Evolutionary conservation across 257 asterid genomes (phyloP), one percentile per base, ranked within the genome.

Genomic region (Petunia secreta): DNA sequence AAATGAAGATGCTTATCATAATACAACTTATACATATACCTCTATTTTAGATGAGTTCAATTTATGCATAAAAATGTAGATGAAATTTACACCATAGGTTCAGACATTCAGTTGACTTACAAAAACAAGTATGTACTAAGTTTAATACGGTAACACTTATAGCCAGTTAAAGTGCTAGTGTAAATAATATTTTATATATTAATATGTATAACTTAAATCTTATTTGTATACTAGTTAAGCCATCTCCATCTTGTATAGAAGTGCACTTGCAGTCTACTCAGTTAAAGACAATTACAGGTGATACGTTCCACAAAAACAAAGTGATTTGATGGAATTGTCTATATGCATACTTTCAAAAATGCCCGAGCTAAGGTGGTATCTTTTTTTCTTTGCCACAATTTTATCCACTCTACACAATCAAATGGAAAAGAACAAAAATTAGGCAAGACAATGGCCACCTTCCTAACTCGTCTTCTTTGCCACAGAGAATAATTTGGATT

Each of bases 371-470:
- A 25, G 16, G 43, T 46, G 59, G 59, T 46, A 46, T 71, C 77
- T 59, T 71, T 59, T 71, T 46, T 71, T 71, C 43, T 71, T 48
- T 71, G 77, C 43, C 25, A 48, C 25, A 46, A 34, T 71, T 71
- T 71, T 48, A 3, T 64, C 34, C 73, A 64, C 46, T 69, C 48
- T 71, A 71, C 50, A 34, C 52, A 78, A 46, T 63, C 62, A 78
- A 78, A 64, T 44, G 36, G 81, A 63, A 79, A 64, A 79, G 52
- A 63, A 79, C 81, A 64, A 79, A 63, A 64, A 15, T 14, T 48
- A 79, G 65, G 81, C 54, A 64, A 64, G 64, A 79, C 76, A 79
- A 63, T 64, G 64, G 53, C 76, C 53, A 48, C 81, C 52, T 79
- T 79, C 81, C 53, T 79, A 38, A 79, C 50, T 79, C 74, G 64